Conservation (phyloP, 805 yeast species). For the Candida dajiaensis region DNA sequence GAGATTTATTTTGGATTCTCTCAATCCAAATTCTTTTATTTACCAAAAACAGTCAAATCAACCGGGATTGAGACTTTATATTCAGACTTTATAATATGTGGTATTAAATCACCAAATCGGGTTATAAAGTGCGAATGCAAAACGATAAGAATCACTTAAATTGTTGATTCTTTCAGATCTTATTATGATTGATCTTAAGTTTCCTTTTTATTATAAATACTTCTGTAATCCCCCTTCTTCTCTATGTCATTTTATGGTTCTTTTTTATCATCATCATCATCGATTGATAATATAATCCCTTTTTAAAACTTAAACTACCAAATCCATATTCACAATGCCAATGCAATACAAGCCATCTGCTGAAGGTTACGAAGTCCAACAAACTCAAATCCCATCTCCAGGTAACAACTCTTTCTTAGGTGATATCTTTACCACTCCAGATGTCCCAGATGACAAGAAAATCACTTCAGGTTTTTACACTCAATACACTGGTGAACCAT, state of each 20-base stretch:
- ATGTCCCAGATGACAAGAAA: slow-evolving; percentile 53
- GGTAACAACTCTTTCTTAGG: slow-evolving; percentile 67
- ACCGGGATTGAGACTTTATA: background rate
- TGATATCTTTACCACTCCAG: slow-evolving; percentile 57
- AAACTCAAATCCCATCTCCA: slow-evolving; percentile 56
- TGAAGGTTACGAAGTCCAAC: slow-evolving; percentile 47
- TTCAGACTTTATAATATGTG: background rate
- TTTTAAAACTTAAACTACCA: too few relatives aligned
- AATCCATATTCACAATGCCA: slow-evolving; percentile 12
- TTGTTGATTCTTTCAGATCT: too few relatives aligned
- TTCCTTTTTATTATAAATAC: background rate
- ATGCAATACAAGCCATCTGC: slow-evolving; percentile 45
- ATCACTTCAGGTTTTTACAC: slow-evolving; percentile 64
- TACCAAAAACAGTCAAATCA: background rate
- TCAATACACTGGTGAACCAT: slow-evolving; percentile 62
- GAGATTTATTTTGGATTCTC: too few relatives aligned
- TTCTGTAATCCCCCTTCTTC: background rate
- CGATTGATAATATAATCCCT: too few relatives aligned
- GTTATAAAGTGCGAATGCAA: background rate
- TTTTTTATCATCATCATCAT: too few relatives aligned
- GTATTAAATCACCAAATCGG: background rate
- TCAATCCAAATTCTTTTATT: background rate
- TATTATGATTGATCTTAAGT: background rate
- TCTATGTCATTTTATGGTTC: too few relatives aligned
- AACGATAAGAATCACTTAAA: background rate